Evolutionary conservation across 2,329 filamentous ascomycete species (phyloP).

Genomic region (Magnaporthiopsis rhizophila): DNA sequence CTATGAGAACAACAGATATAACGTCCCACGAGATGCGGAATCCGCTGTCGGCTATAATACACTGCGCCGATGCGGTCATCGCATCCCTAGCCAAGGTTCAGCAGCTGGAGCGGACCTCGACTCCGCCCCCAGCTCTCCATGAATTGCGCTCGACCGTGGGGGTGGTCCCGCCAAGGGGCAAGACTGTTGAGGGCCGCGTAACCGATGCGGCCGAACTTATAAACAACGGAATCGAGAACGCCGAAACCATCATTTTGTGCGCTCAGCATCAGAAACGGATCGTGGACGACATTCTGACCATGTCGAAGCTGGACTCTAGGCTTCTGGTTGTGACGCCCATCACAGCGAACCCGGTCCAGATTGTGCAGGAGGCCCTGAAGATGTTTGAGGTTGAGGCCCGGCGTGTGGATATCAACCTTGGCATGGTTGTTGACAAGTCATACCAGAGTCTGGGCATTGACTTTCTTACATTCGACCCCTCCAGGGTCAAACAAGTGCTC

Average conservation of each 20-base stretch:
- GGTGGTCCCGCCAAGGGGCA: not conserved
- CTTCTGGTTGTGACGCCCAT: constrained; percentile 66
- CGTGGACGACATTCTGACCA: constrained; percentile 66
- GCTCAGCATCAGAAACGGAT: constrained; percentile 74
- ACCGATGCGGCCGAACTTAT: constrained; percentile 30
- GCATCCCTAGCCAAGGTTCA: constrained; percentile 33
- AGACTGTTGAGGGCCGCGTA: not conserved
- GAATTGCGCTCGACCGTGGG: not conserved
- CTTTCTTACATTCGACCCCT: constrained; percentile 64
- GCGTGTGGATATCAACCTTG: constrained; percentile 59
- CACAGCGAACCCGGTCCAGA: constrained; percentile 56
- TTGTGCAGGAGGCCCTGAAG: constrained; percentile 61
- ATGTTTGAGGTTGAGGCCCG: constrained; percentile 73
- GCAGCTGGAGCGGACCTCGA: not conserved
- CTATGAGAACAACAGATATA: constrained; percentile 32
- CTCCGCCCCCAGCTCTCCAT: not conserved
- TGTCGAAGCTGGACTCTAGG: constrained; percentile 69
- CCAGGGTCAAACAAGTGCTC: constrained; percentile 66
- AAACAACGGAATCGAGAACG: constrained; percentile 59
- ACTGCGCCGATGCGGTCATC: constrained; percentile 65
- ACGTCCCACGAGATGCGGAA: constrained; percentile 67
- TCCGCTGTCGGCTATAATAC: constrained; percentile 63
- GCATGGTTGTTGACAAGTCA: constrained; percentile 54
- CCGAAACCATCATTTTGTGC: constrained; percentile 70
- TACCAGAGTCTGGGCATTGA: constrained; percentile 50